Conservation (phyloP, 257 asterid species). For the Gentiana straminea region DNA sequence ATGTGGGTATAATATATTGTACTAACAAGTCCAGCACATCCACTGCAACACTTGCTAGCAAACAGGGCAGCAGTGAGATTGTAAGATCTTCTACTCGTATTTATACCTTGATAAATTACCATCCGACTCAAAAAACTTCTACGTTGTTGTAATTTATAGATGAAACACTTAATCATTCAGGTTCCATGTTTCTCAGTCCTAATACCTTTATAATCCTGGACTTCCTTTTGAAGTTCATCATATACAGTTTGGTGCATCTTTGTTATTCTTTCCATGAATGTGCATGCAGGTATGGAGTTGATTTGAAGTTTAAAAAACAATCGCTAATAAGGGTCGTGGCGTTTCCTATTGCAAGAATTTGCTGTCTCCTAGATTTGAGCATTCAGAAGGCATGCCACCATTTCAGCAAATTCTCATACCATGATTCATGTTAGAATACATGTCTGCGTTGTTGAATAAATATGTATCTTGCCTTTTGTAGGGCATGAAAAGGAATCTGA, state of each 20-base stretch:
- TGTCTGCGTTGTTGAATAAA: conserved; percentile 10
- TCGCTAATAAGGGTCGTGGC: conserved; percentile 94
- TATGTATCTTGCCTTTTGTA: conserved; percentile 17
- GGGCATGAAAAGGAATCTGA: conserved; percentile 60
- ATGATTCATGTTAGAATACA: conserved; percentile 14
- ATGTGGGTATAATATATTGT: no score
- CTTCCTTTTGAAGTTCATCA: no score
- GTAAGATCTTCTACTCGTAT: no score
- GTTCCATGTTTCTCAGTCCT: no score
- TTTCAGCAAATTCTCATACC: conserved; percentile 7
- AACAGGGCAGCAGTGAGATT: no score
- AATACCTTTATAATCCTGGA: no score
- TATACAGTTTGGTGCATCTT: conserved; percentile 23
- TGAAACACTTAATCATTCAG: no score
- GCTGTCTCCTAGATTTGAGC: conserved; percentile 89
- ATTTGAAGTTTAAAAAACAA: conserved; percentile 63
- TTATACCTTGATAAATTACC: no score
- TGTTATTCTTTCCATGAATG: conserved; percentile 19
- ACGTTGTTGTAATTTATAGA: no score
- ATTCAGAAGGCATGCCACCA: conserved; percentile 60
- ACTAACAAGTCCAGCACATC: no score
- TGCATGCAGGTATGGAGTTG: conserved; percentile 76
- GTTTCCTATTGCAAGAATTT: conserved; percentile 98
- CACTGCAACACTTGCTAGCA: no score
- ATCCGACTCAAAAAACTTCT: no score